Percentiles rank a stretch among this genome's conserved stretches.
Evolutionary conservation across 805 yeast species (phyloP).

Genomic region (Wickerhamiella hasegawae): DNA sequence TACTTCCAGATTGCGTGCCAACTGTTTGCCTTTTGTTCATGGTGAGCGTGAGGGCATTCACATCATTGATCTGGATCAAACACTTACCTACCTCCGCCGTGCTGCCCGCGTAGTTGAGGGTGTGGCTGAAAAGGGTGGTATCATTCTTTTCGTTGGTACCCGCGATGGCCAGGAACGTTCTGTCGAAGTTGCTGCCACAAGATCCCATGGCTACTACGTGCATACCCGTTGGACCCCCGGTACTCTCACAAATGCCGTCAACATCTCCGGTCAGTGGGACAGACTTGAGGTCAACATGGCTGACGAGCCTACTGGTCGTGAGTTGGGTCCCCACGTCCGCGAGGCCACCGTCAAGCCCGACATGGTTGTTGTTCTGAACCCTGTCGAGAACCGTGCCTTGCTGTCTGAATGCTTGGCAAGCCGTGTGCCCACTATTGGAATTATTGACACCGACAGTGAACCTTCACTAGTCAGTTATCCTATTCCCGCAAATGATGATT

Average conservation of each 20-base stretch:
- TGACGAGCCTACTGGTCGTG: conserved; percentile 49
- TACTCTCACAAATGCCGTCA: conserved; percentile 70
- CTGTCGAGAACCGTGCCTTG: conserved; percentile 69
- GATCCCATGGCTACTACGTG: conserved; percentile 68
- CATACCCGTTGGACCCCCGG: conserved; percentile 89
- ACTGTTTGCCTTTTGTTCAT: conserved; percentile 71
- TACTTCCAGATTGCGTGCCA: conserved; percentile 48
- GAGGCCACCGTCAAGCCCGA: conserved; percentile 64
- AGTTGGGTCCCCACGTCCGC: conserved; percentile 32
- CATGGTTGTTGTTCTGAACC: conserved; percentile 70
- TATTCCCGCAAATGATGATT: conserved; percentile 92
- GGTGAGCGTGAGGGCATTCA: conserved; percentile 87
- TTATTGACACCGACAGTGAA: conserved; percentile 87
- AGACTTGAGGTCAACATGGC: conserved; percentile 64
- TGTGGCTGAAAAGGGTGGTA: conserved; percentile 70
- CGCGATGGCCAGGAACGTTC: conserved; percentile 59
- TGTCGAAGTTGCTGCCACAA: conserved; percentile 62
- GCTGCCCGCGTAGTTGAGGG: conserved; percentile 79
- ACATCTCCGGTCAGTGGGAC: conserved; percentile 41
- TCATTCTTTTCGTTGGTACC: conserved; percentile 73
- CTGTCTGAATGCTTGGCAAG: conserved; percentile 65
- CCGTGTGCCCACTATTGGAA: conserved; percentile 83
- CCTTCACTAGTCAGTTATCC: conserved; percentile 84
- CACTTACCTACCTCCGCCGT: conserved; percentile 55
- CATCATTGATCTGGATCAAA: conserved; percentile 77